phyloP scores from a whole-genome alignment of 768 basidiomycete species.

The Suillus placidus region DNA sequence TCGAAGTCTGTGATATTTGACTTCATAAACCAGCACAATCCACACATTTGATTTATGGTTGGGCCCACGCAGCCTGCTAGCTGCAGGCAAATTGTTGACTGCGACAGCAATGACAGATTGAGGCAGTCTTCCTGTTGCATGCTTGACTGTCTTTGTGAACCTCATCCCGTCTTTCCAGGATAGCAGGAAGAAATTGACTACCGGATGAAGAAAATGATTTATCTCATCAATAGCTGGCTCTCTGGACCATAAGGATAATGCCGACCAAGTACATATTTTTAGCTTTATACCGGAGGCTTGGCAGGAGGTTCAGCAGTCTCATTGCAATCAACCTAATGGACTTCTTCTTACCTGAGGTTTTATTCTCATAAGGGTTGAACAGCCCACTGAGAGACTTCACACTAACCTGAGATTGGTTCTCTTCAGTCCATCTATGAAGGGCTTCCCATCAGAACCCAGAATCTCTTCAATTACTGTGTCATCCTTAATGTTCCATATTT shows the following conservation, averaged over 20 bases:
- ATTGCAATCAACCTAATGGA: constrained; percentile 19
- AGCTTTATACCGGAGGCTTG: constrained; percentile 9
- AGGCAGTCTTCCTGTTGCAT: constrained; percentile 28
- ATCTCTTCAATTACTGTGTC: constrained; percentile 29
- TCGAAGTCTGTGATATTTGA: constrained; percentile 35
- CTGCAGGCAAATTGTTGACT: constrained; percentile 35
- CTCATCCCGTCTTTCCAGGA: constrained; percentile 35
- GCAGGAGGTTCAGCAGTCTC: constrained; percentile 27
- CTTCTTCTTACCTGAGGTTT: constrained; percentile 20
- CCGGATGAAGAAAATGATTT: constrained; percentile 36
- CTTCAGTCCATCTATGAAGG: constrained; percentile 20
- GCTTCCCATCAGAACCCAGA: constrained; percentile 25
- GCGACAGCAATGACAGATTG: constrained; percentile 27
- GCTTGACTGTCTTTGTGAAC: constrained; percentile 25
- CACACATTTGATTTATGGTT: constrained; percentile 30
- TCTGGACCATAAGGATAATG: constrained; percentile 39
- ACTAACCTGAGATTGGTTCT: constrained; percentile 19
- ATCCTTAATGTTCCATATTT: constrained; percentile 23
- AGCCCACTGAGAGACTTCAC: constrained; percentile 30
- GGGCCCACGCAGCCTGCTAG: constrained; percentile 23
- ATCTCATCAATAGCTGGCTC: constrained; percentile 35
- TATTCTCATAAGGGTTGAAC: constrained; percentile 30
- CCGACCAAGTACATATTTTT: constrained; percentile 43
- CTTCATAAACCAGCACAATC: constrained; percentile 25
- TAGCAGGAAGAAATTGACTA: constrained; percentile 36